phyloP scores from a whole-genome alignment of 768 basidiomycete species.

The Dendrothele bispora region DNA sequence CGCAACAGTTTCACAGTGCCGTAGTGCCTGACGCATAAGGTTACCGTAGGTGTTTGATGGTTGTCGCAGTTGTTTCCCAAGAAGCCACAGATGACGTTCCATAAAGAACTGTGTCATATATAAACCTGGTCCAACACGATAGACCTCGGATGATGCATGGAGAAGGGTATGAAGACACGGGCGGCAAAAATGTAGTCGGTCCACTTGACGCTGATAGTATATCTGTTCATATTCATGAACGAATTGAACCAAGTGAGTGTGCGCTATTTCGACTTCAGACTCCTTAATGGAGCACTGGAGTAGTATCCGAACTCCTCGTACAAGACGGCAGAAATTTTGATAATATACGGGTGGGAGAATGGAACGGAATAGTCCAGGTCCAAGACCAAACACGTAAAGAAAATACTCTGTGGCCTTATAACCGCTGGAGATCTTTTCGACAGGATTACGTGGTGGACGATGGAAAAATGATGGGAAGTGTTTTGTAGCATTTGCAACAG shows the following conservation, averaged over 20 bases:
- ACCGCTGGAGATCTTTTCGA: conserved; percentile 28
- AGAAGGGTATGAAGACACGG: conserved; percentile 25
- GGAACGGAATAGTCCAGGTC: conserved; percentile 22
- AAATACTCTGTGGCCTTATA: conserved; percentile 31
- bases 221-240: conserved; percentile 26
- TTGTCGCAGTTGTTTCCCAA: conserved; percentile 24
- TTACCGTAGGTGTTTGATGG: conserved; percentile 23
- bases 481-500: conserved; percentile 14
- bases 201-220: conserved; percentile 21
- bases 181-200: conserved; percentile 28
- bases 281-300: conserved; percentile 15
- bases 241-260: conserved; percentile 19
- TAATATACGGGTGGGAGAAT: conserved; percentile 19
- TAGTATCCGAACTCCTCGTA: conserved; percentile 19
- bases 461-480: conserved; percentile 26
- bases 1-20: conserved; percentile 17
- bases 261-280: conserved; percentile 13
- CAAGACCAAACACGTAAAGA: conserved; percentile 25
- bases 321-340: conserved; percentile 23
- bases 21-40: conserved; percentile 22
- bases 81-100: conserved; percentile 25
- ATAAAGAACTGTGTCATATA: conserved; percentile 29
- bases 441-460: conserved; percentile 28
- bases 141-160: conserved; percentile 24
- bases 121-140: conserved; percentile 18